Evolutionary conservation across 2,329 filamentous ascomycete genomes (phyloP).

Genomic region (Cytospora schulzeri): DNA sequence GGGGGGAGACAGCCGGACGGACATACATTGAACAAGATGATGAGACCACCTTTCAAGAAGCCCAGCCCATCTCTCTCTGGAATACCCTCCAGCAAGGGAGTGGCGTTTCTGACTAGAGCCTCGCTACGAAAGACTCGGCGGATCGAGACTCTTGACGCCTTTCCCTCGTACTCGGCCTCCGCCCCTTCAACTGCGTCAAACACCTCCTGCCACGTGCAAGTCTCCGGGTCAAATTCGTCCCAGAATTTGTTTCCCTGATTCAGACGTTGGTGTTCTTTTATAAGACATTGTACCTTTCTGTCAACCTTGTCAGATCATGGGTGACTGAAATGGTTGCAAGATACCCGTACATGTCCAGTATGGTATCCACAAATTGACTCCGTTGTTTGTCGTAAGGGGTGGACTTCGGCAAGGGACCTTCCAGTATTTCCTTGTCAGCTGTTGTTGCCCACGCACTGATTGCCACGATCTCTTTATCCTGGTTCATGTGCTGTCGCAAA

Average conservation of each 20-base stretch:
- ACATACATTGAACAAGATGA: slow-evolving; percentile 9
- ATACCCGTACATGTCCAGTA: not conserved
- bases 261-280: no score
- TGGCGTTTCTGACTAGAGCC: not conserved
- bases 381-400: not conserved
- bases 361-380: not conserved
- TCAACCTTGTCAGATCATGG: not conserved
- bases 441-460: not conserved
- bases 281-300: not conserved
- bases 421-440: not conserved
- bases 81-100: slow-evolving; percentile 6
- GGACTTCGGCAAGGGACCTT: not conserved
- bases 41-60: not conserved
- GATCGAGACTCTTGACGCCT: not conserved
- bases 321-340: not conserved
- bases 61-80: slow-evolving; percentile 10
- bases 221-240: not conserved
- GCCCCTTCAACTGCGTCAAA: not conserved
- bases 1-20: no score
- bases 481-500: no score
- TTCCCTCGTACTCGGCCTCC: not conserved
- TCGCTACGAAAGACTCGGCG: slow-evolving; percentile 2
- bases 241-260: not conserved
- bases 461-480: not conserved
- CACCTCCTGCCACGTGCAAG: not conserved